Evolutionary conservation across 2,329 filamentous ascomycete genomes (phyloP), one percentile per base, ranked within the genome.

Genomic region (Phaeophleospora eucalypticola): DNA sequence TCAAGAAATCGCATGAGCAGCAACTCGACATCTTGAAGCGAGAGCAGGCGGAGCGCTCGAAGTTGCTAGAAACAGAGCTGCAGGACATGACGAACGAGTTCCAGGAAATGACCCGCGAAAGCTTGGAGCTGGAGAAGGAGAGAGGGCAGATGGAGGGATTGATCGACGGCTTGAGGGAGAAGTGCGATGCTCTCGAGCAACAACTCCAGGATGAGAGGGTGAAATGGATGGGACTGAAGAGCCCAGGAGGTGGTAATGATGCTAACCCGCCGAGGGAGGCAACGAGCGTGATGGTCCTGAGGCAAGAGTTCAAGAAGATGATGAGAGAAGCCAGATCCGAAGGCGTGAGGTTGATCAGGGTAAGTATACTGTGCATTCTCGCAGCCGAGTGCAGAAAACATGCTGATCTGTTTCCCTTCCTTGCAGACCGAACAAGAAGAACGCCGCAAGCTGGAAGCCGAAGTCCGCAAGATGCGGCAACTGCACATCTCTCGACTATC

Each of bases 261-360:
- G 53, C 52, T 17, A 51, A 49, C 29, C 52, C 51, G 29, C 48
- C 54, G 24, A 65, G 68, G 48, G 81, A 83, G 54, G 78, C 73
- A 8, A 87, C 82, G 9, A 86, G 82, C 57, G 83, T 81, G 18
- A 79, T 79, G 67, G 82, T 87, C 34, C 62, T 88, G 60, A 82
- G 82, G 66, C 83, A 82, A 52, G 84, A 88, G 64, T 88, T 88
- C 64, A 86, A 86, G 72, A 87, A 84, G 71, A 87, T 87, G 84
- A 87, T 87, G 83, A 76, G 82, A 53, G 83, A 87, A 60, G 81
- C 81, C 39, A 78, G 83, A 51, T 73, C 76, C 1, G 84, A 88
- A 65, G 82, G 79, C 51, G 70, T 81, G 59, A 84, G 78, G 68
- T 71, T 76, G 49, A 62, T 87, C 46, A 81, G 79, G 71, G 84